Evolutionary conservation across 2,329 filamentous ascomycete species (phyloP).

Genomic region (Huntiella omanensis): DNA sequence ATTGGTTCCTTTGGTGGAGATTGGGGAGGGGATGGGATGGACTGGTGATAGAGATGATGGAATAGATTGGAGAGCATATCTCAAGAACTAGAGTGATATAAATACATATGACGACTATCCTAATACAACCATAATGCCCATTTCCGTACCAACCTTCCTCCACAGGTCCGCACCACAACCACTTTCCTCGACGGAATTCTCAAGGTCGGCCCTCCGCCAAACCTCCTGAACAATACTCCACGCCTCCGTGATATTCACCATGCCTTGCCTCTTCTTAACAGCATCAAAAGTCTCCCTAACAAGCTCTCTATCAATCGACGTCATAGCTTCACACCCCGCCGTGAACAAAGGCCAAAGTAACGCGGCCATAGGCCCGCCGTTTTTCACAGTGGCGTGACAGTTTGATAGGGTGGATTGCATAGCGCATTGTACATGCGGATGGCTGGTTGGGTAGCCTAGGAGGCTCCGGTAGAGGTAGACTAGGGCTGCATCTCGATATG

Average conservation of each 20-base stretch:
- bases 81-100: neutral
- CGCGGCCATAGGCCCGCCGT: slow-evolving; percentile 41
- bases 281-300: slow-evolving; percentile 32
- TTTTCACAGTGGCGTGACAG: slow-evolving; percentile 34
- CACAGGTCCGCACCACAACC: slow-evolving; percentile 25
- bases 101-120: slow-evolving; percentile 21
- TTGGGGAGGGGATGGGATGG: slow-evolving; percentile 17
- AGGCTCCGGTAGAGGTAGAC: slow-evolving; percentile 39
- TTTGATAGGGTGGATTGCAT: slow-evolving; percentile 30
- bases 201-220: slow-evolving; percentile 32
- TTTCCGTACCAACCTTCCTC: slow-evolving; percentile 37
- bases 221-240: slow-evolving; percentile 43
- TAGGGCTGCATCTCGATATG: slow-evolving; percentile 38
- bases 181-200: neutral
- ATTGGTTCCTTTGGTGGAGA: slow-evolving; percentile 41
- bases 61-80: slow-evolving; percentile 6
- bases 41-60: neutral
- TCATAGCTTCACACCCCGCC: slow-evolving; percentile 38
- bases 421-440: slow-evolving; percentile 34
- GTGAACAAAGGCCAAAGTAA: slow-evolving; percentile 50
- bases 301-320: slow-evolving; percentile 28
- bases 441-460: slow-evolving; percentile 26
- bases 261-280: slow-evolving; percentile 38
- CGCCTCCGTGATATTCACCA: slow-evolving; percentile 44
- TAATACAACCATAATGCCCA: slow-evolving; percentile 41